Conservation (phyloP, 2,329 filamentous ascomycete species). For the Corniculantispora saksenae region DNA sequence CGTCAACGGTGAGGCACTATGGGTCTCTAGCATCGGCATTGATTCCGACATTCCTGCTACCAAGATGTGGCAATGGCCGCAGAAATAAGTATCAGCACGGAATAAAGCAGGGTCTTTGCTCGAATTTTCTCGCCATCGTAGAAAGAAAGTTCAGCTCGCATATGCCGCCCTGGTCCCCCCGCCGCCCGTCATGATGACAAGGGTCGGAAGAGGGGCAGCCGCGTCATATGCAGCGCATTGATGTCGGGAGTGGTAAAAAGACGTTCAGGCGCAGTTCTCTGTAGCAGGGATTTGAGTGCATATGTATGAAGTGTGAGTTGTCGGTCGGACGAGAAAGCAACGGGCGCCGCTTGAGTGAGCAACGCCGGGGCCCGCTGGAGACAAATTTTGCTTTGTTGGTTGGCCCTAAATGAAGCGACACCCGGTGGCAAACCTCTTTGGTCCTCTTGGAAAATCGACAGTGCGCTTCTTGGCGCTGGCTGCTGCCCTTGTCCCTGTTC, state of each 20-base stretch:
- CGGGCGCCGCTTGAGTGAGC: too few relatives aligned
- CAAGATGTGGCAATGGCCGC: too few relatives aligned
- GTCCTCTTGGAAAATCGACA: background rate
- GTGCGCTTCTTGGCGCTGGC: background rate
- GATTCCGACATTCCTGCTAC: too few relatives aligned
- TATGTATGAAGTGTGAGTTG: background rate
- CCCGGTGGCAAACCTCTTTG: background rate
- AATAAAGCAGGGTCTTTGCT: background rate
- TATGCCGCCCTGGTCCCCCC: background rate
- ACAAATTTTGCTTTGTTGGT: background rate
- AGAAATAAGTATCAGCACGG: too few relatives aligned
- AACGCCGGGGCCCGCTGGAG: too few relatives aligned
- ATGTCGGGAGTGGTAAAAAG: background rate
- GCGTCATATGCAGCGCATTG: background rate
- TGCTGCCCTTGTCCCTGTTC: background rate
- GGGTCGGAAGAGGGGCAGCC: background rate
- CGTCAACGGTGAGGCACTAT: too few relatives aligned
- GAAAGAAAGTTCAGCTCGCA: background rate
- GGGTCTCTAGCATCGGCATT: too few relatives aligned
- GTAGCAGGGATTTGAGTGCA: background rate
- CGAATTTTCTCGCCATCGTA: background rate
- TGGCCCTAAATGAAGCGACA: background rate
- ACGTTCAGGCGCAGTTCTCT: background rate
- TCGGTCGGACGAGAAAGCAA: too few relatives aligned
- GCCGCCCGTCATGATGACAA: background rate